Base-by-base conservation (phyloP, 1,284 basidiomycete genomes). In the Trichosporon sp. region DNA sequence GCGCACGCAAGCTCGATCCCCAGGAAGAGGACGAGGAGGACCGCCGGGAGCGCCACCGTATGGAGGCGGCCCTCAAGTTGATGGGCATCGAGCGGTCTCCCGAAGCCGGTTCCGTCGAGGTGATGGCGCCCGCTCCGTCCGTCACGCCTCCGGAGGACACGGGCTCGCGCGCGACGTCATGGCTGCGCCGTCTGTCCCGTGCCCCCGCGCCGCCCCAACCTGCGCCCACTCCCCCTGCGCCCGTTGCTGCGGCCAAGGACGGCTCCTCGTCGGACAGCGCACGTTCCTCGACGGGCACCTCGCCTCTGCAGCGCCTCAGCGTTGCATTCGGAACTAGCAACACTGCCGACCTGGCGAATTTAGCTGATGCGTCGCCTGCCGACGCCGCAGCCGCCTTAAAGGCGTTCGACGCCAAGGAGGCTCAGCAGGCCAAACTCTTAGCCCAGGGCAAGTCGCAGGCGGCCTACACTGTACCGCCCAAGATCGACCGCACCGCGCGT, bases 1-100 rank as follows among this genome's bases (percentile, higher is more conserved):
- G 73, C 38, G 80, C 75, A 7, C 76, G 79, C 56, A 83, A 78
- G 71, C 76, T 83, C 4, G 81, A 80, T 54, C 78, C 91, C 90
- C 77, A 94, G 87, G 86, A 88, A 54, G 94, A 96, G 83, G 94
- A 94, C 77, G 94, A 96, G 67, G 92, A 96, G 71, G 94, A 96
- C 78, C 87, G 89, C 65, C 87, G 87, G 71, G 94, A 95, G 82
- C 87, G 94, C 70, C 92, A 94, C 81, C 88, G 92, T 14, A 85
- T 95, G 71, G 87, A 92, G 77, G 93, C 93, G 11, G 92, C 92
- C 11, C 91, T 96, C 90, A 94, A 94, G 82, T 86, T 96, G 38
- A 93, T 95, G 92, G 94, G 94, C 8, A 92, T 95, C 70, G 89
- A 93, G 67, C 51, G 72, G 26, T 19, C 54, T 16, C 32, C 70